Evolutionary conservation across 2,329 filamentous ascomycete genomes (phyloP).

Genomic region (Claviceps sp.): DNA sequence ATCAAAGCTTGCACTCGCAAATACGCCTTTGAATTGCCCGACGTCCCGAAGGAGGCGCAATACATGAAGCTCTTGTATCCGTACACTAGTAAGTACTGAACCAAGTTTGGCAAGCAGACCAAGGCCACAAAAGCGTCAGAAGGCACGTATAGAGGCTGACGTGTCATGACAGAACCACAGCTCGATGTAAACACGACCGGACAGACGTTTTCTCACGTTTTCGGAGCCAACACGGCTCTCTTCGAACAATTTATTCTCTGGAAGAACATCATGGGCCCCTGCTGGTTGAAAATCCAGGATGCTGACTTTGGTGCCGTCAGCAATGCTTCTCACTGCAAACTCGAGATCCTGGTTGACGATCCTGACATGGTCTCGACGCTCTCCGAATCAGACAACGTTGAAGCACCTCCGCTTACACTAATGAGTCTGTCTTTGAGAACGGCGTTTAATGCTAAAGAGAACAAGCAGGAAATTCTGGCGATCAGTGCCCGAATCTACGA

Average conservation of each 20-base stretch:
- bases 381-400: conserved; percentile 65
- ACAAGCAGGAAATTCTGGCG: conserved; percentile 90
- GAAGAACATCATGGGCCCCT: conserved; percentile 98
- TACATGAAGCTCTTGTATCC: conserved; percentile 96
- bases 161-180: conserved; percentile 37
- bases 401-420: conserved; percentile 78
- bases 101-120: no score
- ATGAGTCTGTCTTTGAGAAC: conserved; percentile 91
- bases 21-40: conserved; percentile 86
- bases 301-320: conserved; percentile 74
- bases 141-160: conserved; percentile 8
- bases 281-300: conserved; percentile 85
- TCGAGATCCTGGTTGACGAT: conserved; percentile 72
- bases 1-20: conserved; percentile 83
- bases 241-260: conserved; percentile 98
- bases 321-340: conserved; percentile 93
- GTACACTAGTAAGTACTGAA: conserved; percentile 51
- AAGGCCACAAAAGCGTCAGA: background rate
- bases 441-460: conserved; percentile 76
- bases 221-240: conserved; percentile 82
- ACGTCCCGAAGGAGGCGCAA: conserved; percentile 74
- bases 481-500: conserved; percentile 90
- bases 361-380: conserved; percentile 63
- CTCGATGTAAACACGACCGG: conserved; percentile 60
- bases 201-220: conserved; percentile 87